Evolutionary conservation across 129 eudicot species (phyloP), one percentile per base, ranked within the genome.

Genomic region (carrot (Daucus carota)): DNA sequence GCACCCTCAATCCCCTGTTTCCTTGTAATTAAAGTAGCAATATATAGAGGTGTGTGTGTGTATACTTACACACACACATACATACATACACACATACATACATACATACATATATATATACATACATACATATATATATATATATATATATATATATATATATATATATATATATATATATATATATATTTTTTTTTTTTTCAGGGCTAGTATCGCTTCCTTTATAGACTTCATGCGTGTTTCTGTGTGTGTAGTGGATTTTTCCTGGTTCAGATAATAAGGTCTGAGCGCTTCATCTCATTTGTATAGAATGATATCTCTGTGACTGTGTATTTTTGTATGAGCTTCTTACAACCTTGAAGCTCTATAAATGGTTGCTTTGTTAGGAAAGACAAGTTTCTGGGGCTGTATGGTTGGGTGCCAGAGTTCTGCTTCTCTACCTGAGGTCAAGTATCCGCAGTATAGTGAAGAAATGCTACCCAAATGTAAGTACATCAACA

Each of bases 391-490:
- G 96, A 80, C 83, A 44, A 81, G 83, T 77, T 84, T 84, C 97
- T 42, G 87, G 92, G 52, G 78, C 82, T 70, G 88, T 91, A 73
- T 81, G 96, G 92, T 88, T 93, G 76, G 98, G 97, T 54, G 92
- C 98, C 71, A 86, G 88, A 82, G 80, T 87, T 24, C 87, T 93
- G 80, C 77, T 88, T 70, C 62, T 75, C 62, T 93, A 87, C 85
- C 80, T 93, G 86, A 88, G 92, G 80, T 81, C 86, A 65, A 85
- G 86, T 73, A 68, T 87, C 70, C 84, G 86, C 77, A 93, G 78
- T 67, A 80, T 93, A 70, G 87, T 93, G 77, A 88, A 80, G 82
- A 87, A 82, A 59, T 88, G 88, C 80, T 90, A 93, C 84, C 98
- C 98, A 77, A 82, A 86, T 60, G 98, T 93, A 88, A 90, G 88